Percentiles rank a stretch among this genome's conserved stretches.
phyloP scores from a whole-genome alignment of 2,329 filamentous ascomycete species.

The Sclerotinia sclerotiorum region DNA sequence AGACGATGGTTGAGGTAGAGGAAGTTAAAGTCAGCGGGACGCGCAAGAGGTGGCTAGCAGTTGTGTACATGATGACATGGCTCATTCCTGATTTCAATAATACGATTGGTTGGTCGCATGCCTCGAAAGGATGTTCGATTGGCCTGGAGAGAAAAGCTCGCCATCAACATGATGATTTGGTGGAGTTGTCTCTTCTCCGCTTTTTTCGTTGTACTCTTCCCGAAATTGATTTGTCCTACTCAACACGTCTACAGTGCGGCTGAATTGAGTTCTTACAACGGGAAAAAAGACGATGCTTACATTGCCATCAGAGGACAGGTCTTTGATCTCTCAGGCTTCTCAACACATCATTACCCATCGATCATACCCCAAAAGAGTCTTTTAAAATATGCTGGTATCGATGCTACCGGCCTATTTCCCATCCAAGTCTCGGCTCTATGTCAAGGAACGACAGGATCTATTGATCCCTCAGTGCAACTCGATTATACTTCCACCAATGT shows the following conservation, averaged over 20 bases:
- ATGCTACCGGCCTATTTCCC: conserved; percentile 87
- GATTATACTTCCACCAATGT: conserved; percentile 80
- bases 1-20: conserved; percentile 87
- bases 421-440: conserved; percentile 93
- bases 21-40: conserved; percentile 73
- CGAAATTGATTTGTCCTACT: conserved; percentile 82
- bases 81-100: conserved; percentile 79
- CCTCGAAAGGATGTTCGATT: conserved; percentile 86
- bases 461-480: conserved; percentile 73
- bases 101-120: conserved; percentile 78
- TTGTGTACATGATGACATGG: conserved; percentile 83
- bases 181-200: conserved; percentile 71
- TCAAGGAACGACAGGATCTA: conserved; percentile 65
- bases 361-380: conserved; percentile 59
- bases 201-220: conserved; percentile 91
- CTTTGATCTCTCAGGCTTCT: conserved; percentile 75
- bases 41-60: conserved; percentile 86
- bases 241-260: conserved; percentile 81
- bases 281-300: conserved; percentile 67
- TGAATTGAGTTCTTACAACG: conserved; percentile 74
- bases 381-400: conserved; percentile 79
- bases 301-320: conserved; percentile 86
- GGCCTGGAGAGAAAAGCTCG: conserved; percentile 95
- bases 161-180: conserved; percentile 99
- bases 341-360: conserved; percentile 74